Conservation (phyloP, 495 filamentous ascomycete species). For the Podospora comata region DNA sequence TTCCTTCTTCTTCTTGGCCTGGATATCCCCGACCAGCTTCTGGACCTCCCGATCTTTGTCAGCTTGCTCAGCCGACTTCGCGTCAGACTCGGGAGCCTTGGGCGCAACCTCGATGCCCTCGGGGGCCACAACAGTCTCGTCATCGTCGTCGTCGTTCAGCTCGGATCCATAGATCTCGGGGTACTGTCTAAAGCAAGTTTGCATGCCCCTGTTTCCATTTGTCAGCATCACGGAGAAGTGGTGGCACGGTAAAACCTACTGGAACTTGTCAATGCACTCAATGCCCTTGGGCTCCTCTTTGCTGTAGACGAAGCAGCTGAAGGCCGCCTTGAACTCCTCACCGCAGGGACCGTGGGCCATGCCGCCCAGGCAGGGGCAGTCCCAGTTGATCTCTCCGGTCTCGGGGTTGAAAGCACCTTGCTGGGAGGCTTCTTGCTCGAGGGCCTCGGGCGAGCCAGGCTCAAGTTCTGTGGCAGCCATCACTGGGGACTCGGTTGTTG, state of each 20-base stretch:
- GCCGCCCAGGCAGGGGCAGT: constrained; percentile 93
- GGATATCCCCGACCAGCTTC: neutral
- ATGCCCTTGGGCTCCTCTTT: constrained; percentile 96
- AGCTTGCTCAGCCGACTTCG: constrained; percentile 15
- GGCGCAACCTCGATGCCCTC: constrained; percentile 14
- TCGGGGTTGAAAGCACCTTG: constrained; percentile 96
- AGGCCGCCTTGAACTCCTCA: constrained; percentile 87
- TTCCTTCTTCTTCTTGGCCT: constrained; percentile 14
- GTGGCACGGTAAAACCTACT: constrained; percentile 54
- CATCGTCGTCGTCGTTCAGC: constrained; percentile 77
- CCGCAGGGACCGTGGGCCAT: constrained; percentile 98
- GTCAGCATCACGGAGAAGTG: constrained; percentile 5
- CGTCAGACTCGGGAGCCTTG: neutral
- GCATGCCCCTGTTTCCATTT: constrained; percentile 68
- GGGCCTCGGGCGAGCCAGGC: constrained; percentile 47
- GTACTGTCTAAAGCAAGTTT: constrained; percentile 89
- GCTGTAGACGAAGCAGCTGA: constrained; percentile 96
- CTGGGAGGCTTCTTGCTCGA: constrained; percentile 76
- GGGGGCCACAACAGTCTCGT: constrained; percentile 21
- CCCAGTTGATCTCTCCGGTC: constrained; percentile 99
- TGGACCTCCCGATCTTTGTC: neutral
- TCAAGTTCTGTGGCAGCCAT: constrained; percentile 18
- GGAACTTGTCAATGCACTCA: constrained; percentile 97
- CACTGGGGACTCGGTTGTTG: constrained; percentile 24
- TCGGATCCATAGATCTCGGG: constrained; percentile 93